Percentiles rank a stretch among this genome's conserved stretches.
Evolutionary conservation across 78 protist genomes (phyloP).

Genomic region (Chrysochromulina parva): DNA sequence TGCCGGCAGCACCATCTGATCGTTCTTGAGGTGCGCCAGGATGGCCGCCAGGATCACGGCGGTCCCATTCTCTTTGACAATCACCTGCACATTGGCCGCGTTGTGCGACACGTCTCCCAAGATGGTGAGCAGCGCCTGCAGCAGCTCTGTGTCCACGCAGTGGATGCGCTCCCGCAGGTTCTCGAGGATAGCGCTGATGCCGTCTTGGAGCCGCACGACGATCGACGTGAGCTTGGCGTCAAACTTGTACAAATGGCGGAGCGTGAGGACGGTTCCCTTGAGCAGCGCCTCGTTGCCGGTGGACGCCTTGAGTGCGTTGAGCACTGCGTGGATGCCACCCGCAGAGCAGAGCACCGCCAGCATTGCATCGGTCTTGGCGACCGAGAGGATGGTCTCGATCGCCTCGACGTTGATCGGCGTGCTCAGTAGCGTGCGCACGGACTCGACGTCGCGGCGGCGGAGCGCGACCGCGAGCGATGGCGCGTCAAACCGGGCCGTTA

Average conservation of each 20-base stretch:
- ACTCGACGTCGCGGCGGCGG: too few species aligned
- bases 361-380: neutral
- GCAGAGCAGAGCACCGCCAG: neutral
- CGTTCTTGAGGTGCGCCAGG: neutral
- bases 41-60: neutral
- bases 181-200: neutral
- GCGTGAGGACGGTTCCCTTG: neutral
- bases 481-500: too few species aligned
- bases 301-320: neutral
- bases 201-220: slow-evolving; percentile 16
- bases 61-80: neutral
- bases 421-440: too few species aligned
- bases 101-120: neutral
- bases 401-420: neutral
- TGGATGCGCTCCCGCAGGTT: neutral
- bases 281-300: neutral
- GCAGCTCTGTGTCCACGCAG: neutral
- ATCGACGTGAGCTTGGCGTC: neutral
- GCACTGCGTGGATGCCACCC: neutral
- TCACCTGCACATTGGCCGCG: neutral
- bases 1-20: neutral
- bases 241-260: neutral
- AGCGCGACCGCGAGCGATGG: too few species aligned
- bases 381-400: neutral
- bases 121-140: neutral